Evolutionary conservation across 306 rosid genomes (phyloP).

Genomic region (Pueraria montana): DNA sequence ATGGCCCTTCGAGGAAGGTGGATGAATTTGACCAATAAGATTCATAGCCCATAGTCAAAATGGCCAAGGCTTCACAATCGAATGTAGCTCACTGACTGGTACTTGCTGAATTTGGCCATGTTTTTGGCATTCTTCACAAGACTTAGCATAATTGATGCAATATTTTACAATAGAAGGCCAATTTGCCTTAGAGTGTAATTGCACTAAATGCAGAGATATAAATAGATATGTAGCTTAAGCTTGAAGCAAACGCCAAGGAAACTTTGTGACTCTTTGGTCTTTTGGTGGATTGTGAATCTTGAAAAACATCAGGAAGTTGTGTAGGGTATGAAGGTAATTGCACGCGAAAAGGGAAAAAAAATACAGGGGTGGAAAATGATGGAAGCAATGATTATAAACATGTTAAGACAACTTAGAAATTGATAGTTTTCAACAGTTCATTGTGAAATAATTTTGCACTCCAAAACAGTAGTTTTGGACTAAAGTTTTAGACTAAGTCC

Average conservation of each 20-base stretch:
- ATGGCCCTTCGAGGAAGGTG: too few relatives aligned
- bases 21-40: too few relatives aligned
- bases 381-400: constrained; percentile 42
- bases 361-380: neutral
- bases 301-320: constrained; percentile 39
- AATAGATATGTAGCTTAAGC: constrained; percentile 79
- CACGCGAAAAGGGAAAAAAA: neutral
- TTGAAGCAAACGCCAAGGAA: constrained; percentile 87
- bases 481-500: constrained; percentile 4
- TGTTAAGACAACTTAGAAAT: neutral
- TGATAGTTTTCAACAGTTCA: constrained; percentile 26
- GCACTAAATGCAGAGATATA: too few relatives aligned
- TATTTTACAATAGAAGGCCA: too few relatives aligned
- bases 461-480: constrained; percentile 20
- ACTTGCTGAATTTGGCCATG: too few relatives aligned
- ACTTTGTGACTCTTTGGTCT: constrained; percentile 75
- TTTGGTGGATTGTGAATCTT: constrained; percentile 67
- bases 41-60: too few relatives aligned
- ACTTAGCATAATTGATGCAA: too few relatives aligned
- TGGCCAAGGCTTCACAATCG: too few relatives aligned
- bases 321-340: constrained; percentile 44
- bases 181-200: too few relatives aligned
- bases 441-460: constrained; percentile 11
- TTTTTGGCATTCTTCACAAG: too few relatives aligned
- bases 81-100: too few relatives aligned